A percentile compares a stretch with the other conserved stretches of the same genome.
Conservation (phyloP, 2,329 filamentous ascomycete species). For the Geosmithia flava region DNA sequence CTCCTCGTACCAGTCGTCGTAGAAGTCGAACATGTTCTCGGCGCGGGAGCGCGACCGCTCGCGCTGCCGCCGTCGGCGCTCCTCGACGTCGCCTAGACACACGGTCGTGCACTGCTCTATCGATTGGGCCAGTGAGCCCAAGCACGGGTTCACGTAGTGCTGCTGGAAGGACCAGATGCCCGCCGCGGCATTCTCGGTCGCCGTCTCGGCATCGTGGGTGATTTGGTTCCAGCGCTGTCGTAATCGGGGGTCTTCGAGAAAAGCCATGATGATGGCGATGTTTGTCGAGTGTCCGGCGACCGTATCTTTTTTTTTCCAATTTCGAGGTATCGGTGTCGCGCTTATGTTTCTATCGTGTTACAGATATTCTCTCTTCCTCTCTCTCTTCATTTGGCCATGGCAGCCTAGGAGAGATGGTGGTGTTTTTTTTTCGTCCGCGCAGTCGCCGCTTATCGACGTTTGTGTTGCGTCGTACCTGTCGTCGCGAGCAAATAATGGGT, state of each 20-base stretch:
- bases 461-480: not conserved
- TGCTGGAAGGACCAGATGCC: conserved; percentile 84
- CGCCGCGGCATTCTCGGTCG: conserved; percentile 84
- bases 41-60: conserved; percentile 50
- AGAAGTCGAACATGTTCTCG: conserved; percentile 90
- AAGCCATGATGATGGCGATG: conserved; percentile 30
- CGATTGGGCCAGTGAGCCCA: conserved; percentile 52
- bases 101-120: conserved; percentile 61
- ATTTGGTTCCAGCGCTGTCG: conserved; percentile 91
- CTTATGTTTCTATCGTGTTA: not conserved
- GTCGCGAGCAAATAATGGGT: not conserved
- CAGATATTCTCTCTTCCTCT: too few relatives aligned
- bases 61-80: conserved; percentile 55
- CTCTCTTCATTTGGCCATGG: not conserved
- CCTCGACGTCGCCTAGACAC: conserved; percentile 61
- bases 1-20: conserved; percentile 85
- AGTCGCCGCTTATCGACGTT: not conserved
- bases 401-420: not conserved
- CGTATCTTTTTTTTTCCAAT: not conserved
- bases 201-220: conserved; percentile 78
- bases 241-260: conserved; percentile 72
- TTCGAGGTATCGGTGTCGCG: conserved; percentile 1
- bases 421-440: not conserved
- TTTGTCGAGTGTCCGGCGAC: not conserved
- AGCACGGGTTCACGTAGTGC: conserved; percentile 71